A percentile compares a stretch with the other conserved stretches of the same genome.
These are phyloP conservation scores for Rhodotorula glutinis DNA, from an alignment of 1,284 basidiomycete genomes.

Conservation along the genomic window DNA sequence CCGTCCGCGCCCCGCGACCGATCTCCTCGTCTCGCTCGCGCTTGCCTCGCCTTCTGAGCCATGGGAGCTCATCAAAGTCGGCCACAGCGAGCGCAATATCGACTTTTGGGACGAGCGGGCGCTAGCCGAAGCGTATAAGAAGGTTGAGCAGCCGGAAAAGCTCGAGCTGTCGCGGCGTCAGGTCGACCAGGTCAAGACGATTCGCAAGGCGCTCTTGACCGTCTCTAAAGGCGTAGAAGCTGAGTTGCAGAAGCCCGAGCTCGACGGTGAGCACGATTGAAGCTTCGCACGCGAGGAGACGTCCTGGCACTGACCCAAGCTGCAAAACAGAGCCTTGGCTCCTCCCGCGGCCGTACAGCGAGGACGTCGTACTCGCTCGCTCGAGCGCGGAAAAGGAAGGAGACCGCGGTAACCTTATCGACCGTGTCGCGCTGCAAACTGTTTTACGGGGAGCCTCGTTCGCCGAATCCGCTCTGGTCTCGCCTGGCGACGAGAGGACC, in stretches of 20 bases:
- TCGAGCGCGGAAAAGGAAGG: too few relatives aligned
- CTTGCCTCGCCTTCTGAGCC: not conserved
- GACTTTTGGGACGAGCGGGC: constrained; percentile 23
- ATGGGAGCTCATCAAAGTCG: not conserved
- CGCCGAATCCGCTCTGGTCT: not conserved
- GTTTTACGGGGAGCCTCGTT: not conserved
- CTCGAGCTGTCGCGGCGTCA: constrained; percentile 13
- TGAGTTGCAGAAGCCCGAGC: not conserved
- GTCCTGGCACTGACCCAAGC: not conserved
- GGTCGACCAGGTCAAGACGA: constrained; percentile 9
- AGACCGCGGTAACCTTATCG: too few relatives aligned
- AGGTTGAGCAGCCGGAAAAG: not conserved
- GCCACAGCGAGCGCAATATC: constrained; percentile 12
- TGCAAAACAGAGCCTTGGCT: not conserved
- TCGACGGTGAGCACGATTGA: not conserved
- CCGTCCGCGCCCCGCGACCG: not conserved
- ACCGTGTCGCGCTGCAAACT: too few relatives aligned
- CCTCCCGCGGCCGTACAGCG: not conserved
- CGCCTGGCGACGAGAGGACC: not conserved
- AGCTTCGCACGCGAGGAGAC: not conserved
- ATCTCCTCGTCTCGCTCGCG: constrained; percentile 1
- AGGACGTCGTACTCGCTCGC: constrained; percentile 16
- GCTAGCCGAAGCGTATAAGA: constrained; percentile 1
- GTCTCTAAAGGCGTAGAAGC: not conserved
- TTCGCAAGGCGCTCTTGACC: not conserved